Percentiles rank a stretch among this genome's conserved stretches.
Conservation (phyloP, 2,329 filamentous ascomycete genomes). For the Coniosporium tulheliwenetii region DNA sequence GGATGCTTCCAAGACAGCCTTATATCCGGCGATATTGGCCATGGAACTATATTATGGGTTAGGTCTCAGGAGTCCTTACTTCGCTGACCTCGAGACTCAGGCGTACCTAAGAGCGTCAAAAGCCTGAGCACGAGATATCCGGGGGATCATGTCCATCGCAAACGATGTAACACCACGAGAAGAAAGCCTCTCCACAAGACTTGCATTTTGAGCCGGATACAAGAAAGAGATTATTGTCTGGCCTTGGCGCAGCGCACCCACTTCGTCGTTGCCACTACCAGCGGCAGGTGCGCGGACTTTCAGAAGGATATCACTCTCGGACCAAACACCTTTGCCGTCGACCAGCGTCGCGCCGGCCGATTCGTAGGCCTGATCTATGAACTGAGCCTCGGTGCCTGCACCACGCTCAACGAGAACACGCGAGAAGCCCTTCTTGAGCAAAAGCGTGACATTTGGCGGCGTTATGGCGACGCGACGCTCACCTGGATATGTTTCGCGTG, state of each 20-base stretch:
- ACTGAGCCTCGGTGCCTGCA: conserved; percentile 63
- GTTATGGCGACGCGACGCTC: too few relatives aligned
- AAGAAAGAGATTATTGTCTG: conserved; percentile 71
- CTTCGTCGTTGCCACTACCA: conserved; percentile 34
- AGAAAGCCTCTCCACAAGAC: conserved; percentile 58
- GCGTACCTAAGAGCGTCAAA: too few relatives aligned
- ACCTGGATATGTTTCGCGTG: too few relatives aligned
- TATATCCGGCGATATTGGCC: conserved; percentile 91
- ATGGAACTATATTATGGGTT: conserved; percentile 32
- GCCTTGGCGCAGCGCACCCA: conserved; percentile 49
- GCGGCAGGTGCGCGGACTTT: conserved; percentile 60
- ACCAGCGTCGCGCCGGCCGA: conserved; percentile 65
- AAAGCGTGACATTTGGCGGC: conserved; percentile 63
- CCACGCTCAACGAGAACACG: conserved; percentile 65
- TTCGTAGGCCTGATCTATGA: conserved; percentile 62
- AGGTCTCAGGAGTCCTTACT: too few relatives aligned
- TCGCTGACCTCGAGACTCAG: too few relatives aligned
- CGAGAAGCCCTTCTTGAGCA: conserved; percentile 74
- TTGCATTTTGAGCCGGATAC: conserved; percentile 66
- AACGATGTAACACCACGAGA: conserved; percentile 58
- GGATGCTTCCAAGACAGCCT: conserved; percentile 76
- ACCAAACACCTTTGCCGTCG: conserved; percentile 54
- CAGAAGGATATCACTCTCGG: conserved; percentile 60
- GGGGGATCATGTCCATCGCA: conserved; percentile 85
- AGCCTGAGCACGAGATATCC: too few relatives aligned